These are phyloP conservation scores for Aspergillus affinis DNA, from an alignment of 495 filamentous ascomycete species.

Conservation along the genomic window DNA sequence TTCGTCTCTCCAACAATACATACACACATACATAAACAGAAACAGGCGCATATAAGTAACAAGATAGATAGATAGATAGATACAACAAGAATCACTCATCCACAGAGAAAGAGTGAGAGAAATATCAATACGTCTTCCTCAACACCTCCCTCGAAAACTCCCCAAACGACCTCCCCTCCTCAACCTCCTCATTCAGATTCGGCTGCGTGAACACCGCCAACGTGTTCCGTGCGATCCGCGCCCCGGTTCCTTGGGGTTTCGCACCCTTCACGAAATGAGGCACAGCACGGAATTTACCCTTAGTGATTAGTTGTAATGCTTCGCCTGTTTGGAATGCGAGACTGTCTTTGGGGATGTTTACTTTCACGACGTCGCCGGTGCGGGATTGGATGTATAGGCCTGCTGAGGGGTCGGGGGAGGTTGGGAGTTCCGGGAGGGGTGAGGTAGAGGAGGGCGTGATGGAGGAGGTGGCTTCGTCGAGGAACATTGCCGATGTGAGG, in stretches of 20 bases:
- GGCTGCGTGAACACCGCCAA: conserved; percentile 97
- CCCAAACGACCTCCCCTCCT: conserved; percentile 73
- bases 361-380: conserved; percentile 72
- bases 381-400: conserved; percentile 92
- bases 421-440: conserved; percentile 64
- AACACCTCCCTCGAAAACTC: conserved; percentile 85
- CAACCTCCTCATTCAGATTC: conserved; percentile 82
- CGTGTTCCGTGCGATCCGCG: conserved; percentile 80
- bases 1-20: too few species aligned
- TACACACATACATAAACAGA: too few species aligned
- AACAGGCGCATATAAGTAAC: too few species aligned
- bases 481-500: conserved; percentile 92
- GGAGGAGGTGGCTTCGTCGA: conserved; percentile 69
- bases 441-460: conserved; percentile 29
- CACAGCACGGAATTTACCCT: conserved; percentile 86
- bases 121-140: conserved; percentile 64
- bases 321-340: conserved; percentile 97
- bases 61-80: too few species aligned
- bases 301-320: conserved; percentile 83
- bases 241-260: too few species aligned
- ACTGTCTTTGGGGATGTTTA: conserved; percentile 85
- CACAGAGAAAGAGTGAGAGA: not conserved
- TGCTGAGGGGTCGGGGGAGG: conserved; percentile 76
- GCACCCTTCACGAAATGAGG: conserved; percentile 91
- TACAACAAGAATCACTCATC: too few species aligned